phyloP scores from a whole-genome alignment of 495 filamentous ascomycete species.

The Aspergillus steynii region DNA sequence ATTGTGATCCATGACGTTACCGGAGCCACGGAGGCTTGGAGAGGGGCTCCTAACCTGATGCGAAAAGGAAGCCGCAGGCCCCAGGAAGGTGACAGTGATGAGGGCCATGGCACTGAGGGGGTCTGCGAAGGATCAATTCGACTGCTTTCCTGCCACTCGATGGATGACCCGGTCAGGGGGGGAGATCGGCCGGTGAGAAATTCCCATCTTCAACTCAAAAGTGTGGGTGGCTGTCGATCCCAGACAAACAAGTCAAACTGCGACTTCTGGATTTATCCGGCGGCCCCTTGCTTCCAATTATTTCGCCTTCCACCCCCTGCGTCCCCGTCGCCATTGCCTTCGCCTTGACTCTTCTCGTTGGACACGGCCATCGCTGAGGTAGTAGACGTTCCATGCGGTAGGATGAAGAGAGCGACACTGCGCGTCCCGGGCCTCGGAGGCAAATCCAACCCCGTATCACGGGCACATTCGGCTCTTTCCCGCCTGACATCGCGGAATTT shows the following conservation, averaged over 20 bases:
- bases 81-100: conserved; percentile 72
- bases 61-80: conserved; percentile 81
- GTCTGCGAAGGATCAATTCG: not conserved
- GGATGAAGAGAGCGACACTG: conserved; percentile 17
- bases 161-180: not conserved
- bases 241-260: conserved; percentile 41
- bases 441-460: conserved; percentile 8
- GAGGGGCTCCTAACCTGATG: conserved; percentile 68
- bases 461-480: conserved; percentile 30
- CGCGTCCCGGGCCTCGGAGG: not conserved
- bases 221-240: conserved; percentile 3
- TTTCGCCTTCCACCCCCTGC: not conserved
- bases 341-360: not conserved
- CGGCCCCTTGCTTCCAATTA: too few relatives aligned
- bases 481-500: conserved; percentile 49
- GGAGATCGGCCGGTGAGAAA: not conserved
- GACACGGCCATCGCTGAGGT: not conserved
- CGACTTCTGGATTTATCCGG: conserved; percentile 5
- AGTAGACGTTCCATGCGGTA: not conserved
- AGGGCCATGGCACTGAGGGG: conserved; percentile 16
- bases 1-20: conserved; percentile 3
- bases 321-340: too few relatives aligned
- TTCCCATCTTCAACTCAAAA: not conserved
- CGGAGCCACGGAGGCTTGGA: conserved; percentile 7
- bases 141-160: not conserved